Percentiles rank a stretch among this genome's conserved stretches.
phyloP scores from a whole-genome alignment of 2,329 filamentous ascomycete genomes.

The Xylaria sp. region DNA sequence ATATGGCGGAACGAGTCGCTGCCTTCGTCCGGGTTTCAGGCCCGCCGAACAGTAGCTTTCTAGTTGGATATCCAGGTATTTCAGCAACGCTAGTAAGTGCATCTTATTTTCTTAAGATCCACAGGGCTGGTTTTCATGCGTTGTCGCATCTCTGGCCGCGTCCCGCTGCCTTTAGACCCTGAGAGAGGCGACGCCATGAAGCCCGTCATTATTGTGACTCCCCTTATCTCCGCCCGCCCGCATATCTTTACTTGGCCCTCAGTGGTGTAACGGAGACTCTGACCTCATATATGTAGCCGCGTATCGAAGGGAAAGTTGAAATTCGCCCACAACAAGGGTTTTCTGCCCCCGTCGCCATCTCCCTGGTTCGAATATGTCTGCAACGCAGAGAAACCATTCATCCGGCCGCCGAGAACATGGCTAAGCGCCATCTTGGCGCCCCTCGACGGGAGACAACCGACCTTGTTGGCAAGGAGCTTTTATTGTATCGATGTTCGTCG shows the following conservation, averaged over 20 bases:
- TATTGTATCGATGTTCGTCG: slow-evolving; percentile 79
- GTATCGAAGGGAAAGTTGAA: slow-evolving; percentile 96
- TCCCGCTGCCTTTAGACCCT: slow-evolving; percentile 1
- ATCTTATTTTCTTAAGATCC: slow-evolving; percentile 8
- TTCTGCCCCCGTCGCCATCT: slow-evolving; percentile 84
- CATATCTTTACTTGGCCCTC: background rate
- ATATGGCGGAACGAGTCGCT: slow-evolving; percentile 49
- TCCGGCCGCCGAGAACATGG: slow-evolving; percentile 87
- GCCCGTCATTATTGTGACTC: background rate
- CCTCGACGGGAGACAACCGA: slow-evolving; percentile 87
- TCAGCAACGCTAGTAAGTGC: slow-evolving; percentile 86
- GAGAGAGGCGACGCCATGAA: slow-evolving; percentile 1
- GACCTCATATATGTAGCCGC: slow-evolving; percentile 55
- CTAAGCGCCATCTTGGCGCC: slow-evolving; percentile 85
- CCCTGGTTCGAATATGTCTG: slow-evolving; percentile 88
- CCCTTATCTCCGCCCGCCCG: background rate
- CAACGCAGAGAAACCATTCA: slow-evolving; percentile 95
- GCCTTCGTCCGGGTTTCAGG: slow-evolving; percentile 94
- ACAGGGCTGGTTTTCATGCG: background rate
- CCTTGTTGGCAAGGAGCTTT: slow-evolving; percentile 90
- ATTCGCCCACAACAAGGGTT: slow-evolving; percentile 81
- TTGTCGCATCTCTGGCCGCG: slow-evolving; percentile 3
- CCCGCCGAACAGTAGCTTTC: slow-evolving; percentile 92
- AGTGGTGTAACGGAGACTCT: background rate
- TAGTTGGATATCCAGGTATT: slow-evolving; percentile 96